phyloP scores from a whole-genome alignment of 2,329 filamentous ascomycete genomes.

The Pseudohalonectria lignicola region DNA sequence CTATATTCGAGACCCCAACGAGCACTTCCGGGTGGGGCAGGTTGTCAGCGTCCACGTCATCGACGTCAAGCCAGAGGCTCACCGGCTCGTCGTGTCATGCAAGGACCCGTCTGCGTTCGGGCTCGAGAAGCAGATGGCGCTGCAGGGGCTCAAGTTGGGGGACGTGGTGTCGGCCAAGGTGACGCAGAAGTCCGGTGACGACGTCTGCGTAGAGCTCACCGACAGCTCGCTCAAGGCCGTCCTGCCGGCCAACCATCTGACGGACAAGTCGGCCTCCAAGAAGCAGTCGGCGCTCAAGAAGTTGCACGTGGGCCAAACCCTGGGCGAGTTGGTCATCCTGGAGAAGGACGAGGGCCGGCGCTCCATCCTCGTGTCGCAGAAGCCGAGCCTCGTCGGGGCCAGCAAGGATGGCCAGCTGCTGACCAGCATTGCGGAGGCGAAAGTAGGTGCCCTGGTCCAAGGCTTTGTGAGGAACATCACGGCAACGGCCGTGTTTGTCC shows the following conservation, averaged over 20 bases:
- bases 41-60: constrained; percentile 86
- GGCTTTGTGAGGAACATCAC: constrained; percentile 85
- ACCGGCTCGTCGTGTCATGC: constrained; percentile 78
- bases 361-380: constrained; percentile 68
- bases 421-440: constrained; percentile 59
- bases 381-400: constrained; percentile 70
- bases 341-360: constrained; percentile 72
- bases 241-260: constrained; percentile 67
- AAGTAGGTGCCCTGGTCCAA: constrained; percentile 54
- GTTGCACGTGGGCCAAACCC: constrained; percentile 71
- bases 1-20: constrained; percentile 76
- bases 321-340: constrained; percentile 76
- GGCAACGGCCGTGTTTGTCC: constrained; percentile 71
- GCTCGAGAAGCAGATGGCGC: constrained; percentile 61
- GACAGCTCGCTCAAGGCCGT: constrained; percentile 67
- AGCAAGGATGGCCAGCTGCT: constrained; percentile 62
- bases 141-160: constrained; percentile 64
- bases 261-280: constrained; percentile 75
- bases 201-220: constrained; percentile 65
- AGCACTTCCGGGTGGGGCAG: constrained; percentile 85
- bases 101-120: constrained; percentile 77
- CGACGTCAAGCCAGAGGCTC: constrained; percentile 59
- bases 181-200: constrained; percentile 68
- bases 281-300: constrained; percentile 67
- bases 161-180: constrained; percentile 68